Base-by-base conservation (phyloP, 257 asterid species). In the Apocynum venetum region DNA sequence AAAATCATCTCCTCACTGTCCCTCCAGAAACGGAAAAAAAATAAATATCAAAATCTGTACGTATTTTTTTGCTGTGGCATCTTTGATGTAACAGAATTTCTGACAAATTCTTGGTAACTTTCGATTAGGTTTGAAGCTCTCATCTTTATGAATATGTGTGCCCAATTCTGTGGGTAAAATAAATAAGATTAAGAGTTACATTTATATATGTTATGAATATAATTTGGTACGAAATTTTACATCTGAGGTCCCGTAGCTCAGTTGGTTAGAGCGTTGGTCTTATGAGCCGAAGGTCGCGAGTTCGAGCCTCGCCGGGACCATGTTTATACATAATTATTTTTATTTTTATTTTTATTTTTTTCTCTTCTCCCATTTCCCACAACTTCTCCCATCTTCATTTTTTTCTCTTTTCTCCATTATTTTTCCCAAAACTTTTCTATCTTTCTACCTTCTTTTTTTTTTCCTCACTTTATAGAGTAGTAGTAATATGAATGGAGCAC, bases 251-350 rank as follows among this genome's bases (percentile, higher is more conserved):
- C 96, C 94, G 97, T 93, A 91, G 97, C 97, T 93, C 96, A 93
- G 98, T 95, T 95, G 98, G 98, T 95, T 92, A 92, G 98, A 95
- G 98, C 98, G 94, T 95, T 95, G 98, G 99, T 93, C 98, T 93
- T 95, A 91, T 95, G 99, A 95, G 99, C 99, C 99, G 98, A 95
- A 95, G 99, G 99, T 95, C 97, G 99, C 97, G 98, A 98, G 98
- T 93, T 95, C 99, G 97, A 95, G 97, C 99, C 99, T 98, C 98
- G 95, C 98, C 91, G 97, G 97, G 96, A 92, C 97, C 83, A 91
- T 25, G 0, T 25, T n/a, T n/a, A n/a, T 25, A 25, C 0, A 25
- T 25, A 0, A 25, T 25, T 25, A 25, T 25, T 25, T 25, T 25
- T 25, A 25, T 25, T 25, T n/a, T n/a, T n/a, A n/a, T n/a, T n/a